phyloP scores from a whole-genome alignment of 73 alveolate species.

The Paramecium sexaurelia region DNA sequence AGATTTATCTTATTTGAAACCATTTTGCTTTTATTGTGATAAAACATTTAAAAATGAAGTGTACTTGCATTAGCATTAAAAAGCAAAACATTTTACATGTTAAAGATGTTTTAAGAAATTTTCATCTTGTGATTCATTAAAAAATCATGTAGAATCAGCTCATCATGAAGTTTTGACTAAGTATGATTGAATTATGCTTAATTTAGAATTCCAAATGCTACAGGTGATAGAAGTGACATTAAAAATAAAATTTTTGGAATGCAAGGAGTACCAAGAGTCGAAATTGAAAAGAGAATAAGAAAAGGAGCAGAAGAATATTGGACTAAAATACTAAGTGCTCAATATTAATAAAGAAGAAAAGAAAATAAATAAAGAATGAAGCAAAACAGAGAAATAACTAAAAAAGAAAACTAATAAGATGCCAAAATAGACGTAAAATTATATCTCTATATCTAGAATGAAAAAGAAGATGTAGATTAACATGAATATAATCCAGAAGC shows the following conservation, averaged over 20 bases:
- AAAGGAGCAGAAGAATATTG: constrained; percentile 70
- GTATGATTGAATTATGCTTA: neutral
- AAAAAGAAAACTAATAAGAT: neutral
- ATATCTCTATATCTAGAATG: neutral
- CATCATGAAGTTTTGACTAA: constrained; percentile 59
- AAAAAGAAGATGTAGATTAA: neutral
- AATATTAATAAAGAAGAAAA: constrained; percentile 54
- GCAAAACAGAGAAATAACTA: constrained; percentile 40
- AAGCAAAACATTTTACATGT: constrained; percentile 98
- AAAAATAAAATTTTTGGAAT: constrained; percentile 98
- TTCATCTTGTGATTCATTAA: constrained; percentile 95
- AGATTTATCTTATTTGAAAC: constrained; percentile 91
- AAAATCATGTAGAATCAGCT: constrained; percentile 79
- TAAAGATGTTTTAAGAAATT: constrained; percentile 91
- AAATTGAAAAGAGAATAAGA: constrained; percentile 86
- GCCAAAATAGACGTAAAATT: neutral
- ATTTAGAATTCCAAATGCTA: constrained; percentile 97
- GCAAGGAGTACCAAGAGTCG: constrained; percentile 99
- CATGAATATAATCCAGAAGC: constrained; percentile 37
- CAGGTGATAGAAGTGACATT: constrained; percentile 97
- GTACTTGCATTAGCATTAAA: constrained; percentile 96
- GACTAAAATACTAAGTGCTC: constrained; percentile 65
- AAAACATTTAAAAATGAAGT: constrained; percentile 95
- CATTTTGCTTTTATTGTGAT: constrained; percentile 99
- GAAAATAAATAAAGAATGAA: constrained; percentile 58